Evolutionary conservation across 768 basidiomycete species (phyloP), one percentile per base, ranked within the genome.

Genomic region (Sarcodon sp.): DNA sequence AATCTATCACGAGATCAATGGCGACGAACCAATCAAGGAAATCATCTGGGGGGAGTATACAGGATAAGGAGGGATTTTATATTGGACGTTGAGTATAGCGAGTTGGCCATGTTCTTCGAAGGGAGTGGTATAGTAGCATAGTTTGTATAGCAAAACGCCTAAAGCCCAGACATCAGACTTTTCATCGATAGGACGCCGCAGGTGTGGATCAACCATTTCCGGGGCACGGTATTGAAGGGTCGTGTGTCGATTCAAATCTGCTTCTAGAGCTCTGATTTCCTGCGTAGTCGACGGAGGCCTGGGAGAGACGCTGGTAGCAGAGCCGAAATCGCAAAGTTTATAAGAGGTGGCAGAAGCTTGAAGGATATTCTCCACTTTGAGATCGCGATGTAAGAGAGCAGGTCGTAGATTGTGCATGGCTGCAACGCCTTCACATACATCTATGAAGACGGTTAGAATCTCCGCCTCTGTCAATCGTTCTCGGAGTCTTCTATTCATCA

Each of bases 101-200:
- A 99, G 68, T 2, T 90, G 87, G 0, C 94, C 94, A 56, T 97
- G 92, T 59, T 97, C 94, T 64, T 99, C 96, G 58, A 99, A 99
- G 0, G 96, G 96, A 0, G 96, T 99, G 0, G 93, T 99, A 64
- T 99, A 99, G 66, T 97, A 99, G 64, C 96, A 98, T 11, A 99
- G 77, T 69, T 98, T 99, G 71, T 97, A 99, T 11, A 99, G 73
- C 51, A 99, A 69, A 12, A 98, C 92, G 18, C 94, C 96, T 18
- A 99, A 73, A 0, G 96, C 96, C 96, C 96, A 99, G 0, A 99
- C 84, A 58, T 99, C 94, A 63, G 85, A 87, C 68, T 92, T 94
- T 63, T 93, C 90, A 60, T 92, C 90, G 33, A 92, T 76, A 1
- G 87, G 83, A 50, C 87, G 73, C 52, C 88, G 75, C 21, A 83